Conservation (phyloP, 441 rosid species). For the Hura crepitans region DNA sequence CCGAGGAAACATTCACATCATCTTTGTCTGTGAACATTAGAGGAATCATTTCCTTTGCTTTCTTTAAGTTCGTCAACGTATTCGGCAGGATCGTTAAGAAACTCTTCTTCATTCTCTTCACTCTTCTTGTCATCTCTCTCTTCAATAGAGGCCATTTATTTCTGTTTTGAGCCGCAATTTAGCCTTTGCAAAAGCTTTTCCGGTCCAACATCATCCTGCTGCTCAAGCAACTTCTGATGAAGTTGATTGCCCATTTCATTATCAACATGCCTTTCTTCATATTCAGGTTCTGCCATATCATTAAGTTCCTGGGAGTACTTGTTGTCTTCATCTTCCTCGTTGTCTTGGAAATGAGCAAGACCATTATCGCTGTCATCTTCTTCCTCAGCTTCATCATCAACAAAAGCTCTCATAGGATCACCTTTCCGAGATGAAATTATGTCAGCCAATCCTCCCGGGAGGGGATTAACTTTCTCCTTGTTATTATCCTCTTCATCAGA, state of each 20-base stretch:
- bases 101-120: conserved; percentile 36
- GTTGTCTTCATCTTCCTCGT: conserved; percentile 69
- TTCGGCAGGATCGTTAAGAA: conserved; percentile 42
- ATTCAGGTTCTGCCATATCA: conserved; percentile 70
- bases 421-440: conserved; percentile 45
- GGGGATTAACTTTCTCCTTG: conserved; percentile 51
- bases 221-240: conserved; percentile 92
- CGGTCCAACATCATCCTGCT: conserved; percentile 84
- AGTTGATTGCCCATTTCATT: conserved; percentile 73
- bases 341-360: conserved; percentile 53
- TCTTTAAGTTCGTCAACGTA: conserved; percentile 55
- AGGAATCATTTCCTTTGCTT: conserved; percentile 81
- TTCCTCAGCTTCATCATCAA: conserved; percentile 91
- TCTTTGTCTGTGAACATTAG: conserved; percentile 79
- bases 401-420: conserved; percentile 75
- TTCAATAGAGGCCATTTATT: conserved; percentile 36
- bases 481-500: conserved; percentile 58
- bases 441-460: conserved; percentile 28
- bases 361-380: conserved; percentile 95
- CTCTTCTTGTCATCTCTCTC: conserved; percentile 46
- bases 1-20: conserved; percentile 74
- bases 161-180: conserved; percentile 50
- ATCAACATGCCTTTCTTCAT: conserved; percentile 62
- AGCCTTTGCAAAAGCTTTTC: conserved; percentile 69
- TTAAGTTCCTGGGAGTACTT: conserved; percentile 60